Percentiles rank a stretch among this genome's conserved stretches.
Evolutionary conservation across 2,329 filamentous ascomycete species (phyloP).

Genomic region (Curvularia verruculosa): DNA sequence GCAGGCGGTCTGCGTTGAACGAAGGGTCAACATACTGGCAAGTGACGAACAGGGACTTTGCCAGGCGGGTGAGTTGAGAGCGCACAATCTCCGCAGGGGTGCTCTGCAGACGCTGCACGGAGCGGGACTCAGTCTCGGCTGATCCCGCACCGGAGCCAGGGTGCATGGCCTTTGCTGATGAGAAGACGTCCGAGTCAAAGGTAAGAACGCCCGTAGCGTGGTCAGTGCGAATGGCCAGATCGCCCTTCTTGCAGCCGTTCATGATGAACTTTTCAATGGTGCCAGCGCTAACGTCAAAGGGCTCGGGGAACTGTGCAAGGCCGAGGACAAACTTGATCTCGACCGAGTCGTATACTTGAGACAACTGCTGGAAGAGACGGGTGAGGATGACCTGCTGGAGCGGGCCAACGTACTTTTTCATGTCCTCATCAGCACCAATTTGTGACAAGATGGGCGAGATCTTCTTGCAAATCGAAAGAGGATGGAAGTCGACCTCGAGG

Average conservation of each 20-base stretch:
- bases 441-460: slow-evolving; percentile 94
- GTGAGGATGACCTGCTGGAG: slow-evolving; percentile 98
- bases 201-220: slow-evolving; percentile 94
- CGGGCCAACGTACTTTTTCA: slow-evolving; percentile 95
- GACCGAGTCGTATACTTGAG: slow-evolving; percentile 98
- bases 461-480: slow-evolving; percentile 97
- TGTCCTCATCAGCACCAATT: slow-evolving; percentile 91
- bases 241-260: slow-evolving; percentile 99
- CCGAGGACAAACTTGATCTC: slow-evolving; percentile 92
- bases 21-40: slow-evolving; percentile 94
- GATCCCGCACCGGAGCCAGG: slow-evolving; percentile 83
- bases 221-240: slow-evolving; percentile 93
- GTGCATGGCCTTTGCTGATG: slow-evolving; percentile 90
- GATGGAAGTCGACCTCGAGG: slow-evolving; percentile 98
- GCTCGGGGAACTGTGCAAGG: slow-evolving; percentile 93
- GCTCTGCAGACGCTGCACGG: slow-evolving; percentile 93
- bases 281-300: slow-evolving; percentile 87
- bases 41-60: slow-evolving; percentile 88
- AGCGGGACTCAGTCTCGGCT: slow-evolving; percentile 80
- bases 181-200: slow-evolving; percentile 98
- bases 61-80: slow-evolving; percentile 88
- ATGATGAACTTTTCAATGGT: slow-evolving; percentile 99
- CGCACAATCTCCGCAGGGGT: slow-evolving; percentile 97
- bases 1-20: slow-evolving; percentile 80
- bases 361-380: slow-evolving; percentile 97